These are phyloP conservation scores for Sphaerulina musiva DNA, from an alignment of 2,329 filamentous ascomycete genomes.

Conservation along the genomic window DNA sequence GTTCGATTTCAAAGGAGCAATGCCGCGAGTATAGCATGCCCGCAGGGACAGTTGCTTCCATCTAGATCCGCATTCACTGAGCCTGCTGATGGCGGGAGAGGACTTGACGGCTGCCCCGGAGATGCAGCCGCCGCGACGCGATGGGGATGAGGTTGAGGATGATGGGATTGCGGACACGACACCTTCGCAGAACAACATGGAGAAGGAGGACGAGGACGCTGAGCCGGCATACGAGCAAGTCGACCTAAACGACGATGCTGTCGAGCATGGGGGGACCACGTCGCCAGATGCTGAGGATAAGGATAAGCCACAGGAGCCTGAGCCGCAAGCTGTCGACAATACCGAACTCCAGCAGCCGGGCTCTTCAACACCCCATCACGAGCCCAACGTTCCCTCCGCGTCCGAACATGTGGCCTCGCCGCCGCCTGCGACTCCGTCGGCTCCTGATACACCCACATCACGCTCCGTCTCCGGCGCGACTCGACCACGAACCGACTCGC, in stretches of 20 bases:
- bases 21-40: constrained; percentile 14
- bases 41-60: constrained; percentile 2
- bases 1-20: not conserved
- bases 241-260: constrained; percentile 7
- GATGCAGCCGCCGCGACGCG: constrained; percentile 3
- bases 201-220: constrained; percentile 3
- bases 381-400: constrained; percentile 6
- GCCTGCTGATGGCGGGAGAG: constrained; percentile 30
- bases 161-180: not conserved
- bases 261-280: constrained; percentile 1
- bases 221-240: constrained; percentile 3
- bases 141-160: constrained; percentile 13
- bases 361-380: constrained; percentile 1
- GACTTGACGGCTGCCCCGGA: constrained; percentile 16
- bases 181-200: not conserved
- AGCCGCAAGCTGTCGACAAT: constrained; percentile 13
- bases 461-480: constrained; percentile 9
- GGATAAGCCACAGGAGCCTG: constrained; percentile 3
- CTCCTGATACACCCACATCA: constrained; percentile 18
- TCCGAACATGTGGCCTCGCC: constrained; percentile 15
- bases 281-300: constrained; percentile 12
- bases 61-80: constrained; percentile 5
- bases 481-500: constrained; percentile 53
- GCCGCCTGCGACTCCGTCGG: constrained; percentile 16
- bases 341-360: not conserved